phyloP scores from a whole-genome alignment of 331 rosid genomes.

The Pyrus hybrid region DNA sequence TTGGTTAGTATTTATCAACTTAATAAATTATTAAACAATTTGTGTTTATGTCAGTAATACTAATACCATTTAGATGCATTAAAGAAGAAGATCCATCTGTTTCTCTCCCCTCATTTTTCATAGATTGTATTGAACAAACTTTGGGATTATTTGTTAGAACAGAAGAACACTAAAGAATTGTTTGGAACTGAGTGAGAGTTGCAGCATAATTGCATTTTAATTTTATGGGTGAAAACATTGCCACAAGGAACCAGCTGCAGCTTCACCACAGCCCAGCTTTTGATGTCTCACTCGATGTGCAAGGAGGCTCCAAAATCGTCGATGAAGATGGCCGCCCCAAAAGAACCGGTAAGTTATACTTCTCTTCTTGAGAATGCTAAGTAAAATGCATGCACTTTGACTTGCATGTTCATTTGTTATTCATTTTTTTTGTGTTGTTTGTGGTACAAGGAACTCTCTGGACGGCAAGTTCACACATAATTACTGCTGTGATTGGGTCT shows the following conservation, averaged over 20 bases:
- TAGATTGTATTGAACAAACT: neutral
- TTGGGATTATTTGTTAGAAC: too few relatives aligned
- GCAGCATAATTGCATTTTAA: too few relatives aligned
- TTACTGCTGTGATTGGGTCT: slow-evolving; percentile 83
- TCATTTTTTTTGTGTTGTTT: neutral
- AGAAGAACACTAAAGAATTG: too few relatives aligned
- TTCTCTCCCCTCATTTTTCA: neutral
- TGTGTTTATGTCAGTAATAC: too few relatives aligned
- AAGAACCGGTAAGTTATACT: slow-evolving; percentile 43
- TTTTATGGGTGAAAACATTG: slow-evolving; percentile 28
- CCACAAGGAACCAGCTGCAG: neutral
- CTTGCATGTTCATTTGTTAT: neutral
- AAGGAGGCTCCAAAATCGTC: slow-evolving; percentile 32
- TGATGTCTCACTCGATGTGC: too few relatives aligned
- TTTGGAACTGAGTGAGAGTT: too few relatives aligned
- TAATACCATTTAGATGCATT: neutral
- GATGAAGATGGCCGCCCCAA: slow-evolving; percentile 75
- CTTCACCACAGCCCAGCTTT: slow-evolving; percentile 11
- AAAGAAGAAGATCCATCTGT: neutral
- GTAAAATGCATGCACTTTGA: neutral
- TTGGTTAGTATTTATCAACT: too few relatives aligned
- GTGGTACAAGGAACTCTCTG: slow-evolving; percentile 33
- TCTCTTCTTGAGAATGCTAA: neutral
- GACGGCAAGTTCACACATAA: slow-evolving; percentile 76
- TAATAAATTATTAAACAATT: too few relatives aligned